These are phyloP conservation scores for Grigorovia humatica DNA, from an alignment of 805 yeast genomes.

Conservation along the genomic window DNA sequence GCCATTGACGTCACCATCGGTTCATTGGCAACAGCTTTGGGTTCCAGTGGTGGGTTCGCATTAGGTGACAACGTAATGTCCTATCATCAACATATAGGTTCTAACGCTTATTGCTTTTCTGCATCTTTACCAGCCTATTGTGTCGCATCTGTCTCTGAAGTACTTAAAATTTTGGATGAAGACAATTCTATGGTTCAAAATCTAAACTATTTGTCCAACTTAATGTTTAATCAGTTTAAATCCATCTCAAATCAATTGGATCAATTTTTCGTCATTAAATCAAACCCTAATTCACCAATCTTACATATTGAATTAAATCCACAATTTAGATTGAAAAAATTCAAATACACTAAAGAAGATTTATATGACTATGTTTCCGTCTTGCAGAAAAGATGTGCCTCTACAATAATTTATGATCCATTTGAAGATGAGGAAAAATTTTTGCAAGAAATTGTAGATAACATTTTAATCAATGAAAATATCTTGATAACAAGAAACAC, in stretches of 20 bases:
- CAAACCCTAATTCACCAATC: constrained; percentile 53
- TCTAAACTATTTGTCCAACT: constrained; percentile 33
- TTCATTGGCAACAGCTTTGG: constrained; percentile 70
- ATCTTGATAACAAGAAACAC: constrained; percentile 58
- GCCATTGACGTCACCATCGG: constrained; percentile 83
- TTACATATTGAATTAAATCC: constrained; percentile 53
- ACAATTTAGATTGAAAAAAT: constrained; percentile 25
- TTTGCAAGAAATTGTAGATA: constrained; percentile 57
- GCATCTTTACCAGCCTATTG: constrained; percentile 92
- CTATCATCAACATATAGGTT: constrained; percentile 83
- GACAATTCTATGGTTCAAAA: constrained; percentile 27
- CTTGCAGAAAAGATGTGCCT: constrained; percentile 25
- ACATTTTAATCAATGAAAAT: constrained; percentile 38
- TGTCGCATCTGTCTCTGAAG: constrained; percentile 53
- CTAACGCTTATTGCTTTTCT: constrained; percentile 83
- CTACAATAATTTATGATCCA: constrained; percentile 27
- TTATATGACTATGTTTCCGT: constrained; percentile 18
- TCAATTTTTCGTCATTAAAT: constrained; percentile 40
- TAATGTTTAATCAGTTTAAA: constrained; percentile 34
- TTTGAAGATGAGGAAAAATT: constrained; percentile 44
- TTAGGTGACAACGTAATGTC: constrained; percentile 78
- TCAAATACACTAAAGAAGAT: constrained; percentile 20
- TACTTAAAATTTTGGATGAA: constrained; percentile 40
- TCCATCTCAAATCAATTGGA: constrained; percentile 27
- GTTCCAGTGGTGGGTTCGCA: constrained; percentile 88